Percentiles rank a stretch among this genome's conserved stretches.
Conservation (phyloP, 169 alveolate genomes). For the Ichthyophthirius multifiliis region DNA sequence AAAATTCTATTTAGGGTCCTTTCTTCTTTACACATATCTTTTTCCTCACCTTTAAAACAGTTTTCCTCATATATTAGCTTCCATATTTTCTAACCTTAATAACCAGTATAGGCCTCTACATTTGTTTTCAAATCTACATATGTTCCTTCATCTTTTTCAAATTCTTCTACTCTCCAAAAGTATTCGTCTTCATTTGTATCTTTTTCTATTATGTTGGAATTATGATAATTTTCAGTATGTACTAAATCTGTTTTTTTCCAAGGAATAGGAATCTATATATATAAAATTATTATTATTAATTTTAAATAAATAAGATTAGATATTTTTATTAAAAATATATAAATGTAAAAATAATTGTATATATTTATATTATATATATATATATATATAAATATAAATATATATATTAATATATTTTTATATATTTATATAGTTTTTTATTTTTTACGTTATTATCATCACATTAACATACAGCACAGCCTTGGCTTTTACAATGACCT, state of each 20-base stretch:
- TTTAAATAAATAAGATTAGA: constrained; percentile 26
- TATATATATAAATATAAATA: too few species aligned
- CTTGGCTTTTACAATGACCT: constrained; percentile 43
- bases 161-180: constrained; percentile 53
- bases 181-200: constrained; percentile 33
- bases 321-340: not conserved
- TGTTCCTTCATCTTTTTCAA: constrained; percentile 39
- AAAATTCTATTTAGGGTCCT: constrained; percentile 37
- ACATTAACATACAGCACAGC: constrained; percentile 63
- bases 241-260: constrained; percentile 1
- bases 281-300: too few species aligned
- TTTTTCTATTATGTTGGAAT: constrained; percentile 10
- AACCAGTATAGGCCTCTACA: constrained; percentile 59
- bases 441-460: constrained; percentile 29
- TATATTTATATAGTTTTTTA: not conserved
- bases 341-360: too few species aligned
- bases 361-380: too few species aligned
- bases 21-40: constrained; percentile 27
- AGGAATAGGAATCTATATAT: constrained; percentile 6
- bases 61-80: constrained; percentile 63
- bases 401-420: not conserved
- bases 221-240: constrained; percentile 7
- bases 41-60: constrained; percentile 40
- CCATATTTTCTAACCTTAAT: constrained; percentile 65
- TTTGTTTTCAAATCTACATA: constrained; percentile 59